Conservation (phyloP, 176 grass and related monocot species). For the Carex kokanica region DNA sequence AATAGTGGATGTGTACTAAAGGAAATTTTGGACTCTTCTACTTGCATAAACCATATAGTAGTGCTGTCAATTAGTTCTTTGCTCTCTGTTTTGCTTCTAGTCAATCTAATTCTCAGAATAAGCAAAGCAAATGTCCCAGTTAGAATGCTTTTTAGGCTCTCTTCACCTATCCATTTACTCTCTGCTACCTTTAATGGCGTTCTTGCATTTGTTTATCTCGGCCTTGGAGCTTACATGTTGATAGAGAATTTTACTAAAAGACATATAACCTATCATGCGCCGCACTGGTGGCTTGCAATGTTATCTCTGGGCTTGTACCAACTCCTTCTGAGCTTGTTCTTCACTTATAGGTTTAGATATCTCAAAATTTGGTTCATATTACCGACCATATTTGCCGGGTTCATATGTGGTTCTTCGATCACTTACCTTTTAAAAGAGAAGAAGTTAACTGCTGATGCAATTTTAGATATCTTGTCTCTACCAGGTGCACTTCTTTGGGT, state of each 20-base stretch:
- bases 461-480: conserved; percentile 58
- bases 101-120: conserved; percentile 46
- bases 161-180: conserved; percentile 27
- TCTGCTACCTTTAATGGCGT: conserved; percentile 31
- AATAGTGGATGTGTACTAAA: conserved; percentile 26
- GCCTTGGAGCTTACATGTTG: conserved; percentile 51
- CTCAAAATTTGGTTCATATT: conserved; percentile 39
- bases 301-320: conserved; percentile 45
- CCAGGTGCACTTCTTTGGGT: conserved; percentile 43
- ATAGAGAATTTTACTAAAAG: conserved; percentile 23
- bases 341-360: conserved; percentile 32
- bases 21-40: conserved; percentile 45
- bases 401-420: conserved; percentile 46
- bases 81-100: conserved; percentile 25
- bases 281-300: conserved; percentile 48
- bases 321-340: conserved; percentile 29
- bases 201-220: conserved; percentile 55
- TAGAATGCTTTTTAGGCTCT: conserved; percentile 21
- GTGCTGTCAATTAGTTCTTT: neutral
- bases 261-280: conserved; percentile 4
- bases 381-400: conserved; percentile 29
- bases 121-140: conserved; percentile 4
- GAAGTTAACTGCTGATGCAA: conserved; percentile 28
- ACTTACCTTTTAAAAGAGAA: conserved; percentile 38
- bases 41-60: conserved; percentile 64